Evolutionary conservation across 805 yeast species (phyloP).

Genomic region (Citeromyces matritensis): DNA sequence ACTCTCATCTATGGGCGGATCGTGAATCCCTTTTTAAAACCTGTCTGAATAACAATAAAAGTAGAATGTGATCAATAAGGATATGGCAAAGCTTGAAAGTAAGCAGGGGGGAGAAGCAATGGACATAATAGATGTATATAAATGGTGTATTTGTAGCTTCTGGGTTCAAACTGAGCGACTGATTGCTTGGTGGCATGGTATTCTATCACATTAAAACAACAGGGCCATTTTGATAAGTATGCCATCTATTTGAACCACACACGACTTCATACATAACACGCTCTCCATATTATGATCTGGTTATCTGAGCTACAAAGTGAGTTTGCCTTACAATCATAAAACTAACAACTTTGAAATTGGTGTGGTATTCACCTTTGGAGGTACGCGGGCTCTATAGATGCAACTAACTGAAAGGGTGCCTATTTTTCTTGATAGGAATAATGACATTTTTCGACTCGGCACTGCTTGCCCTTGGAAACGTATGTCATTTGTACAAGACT

Average conservation of each 20-base stretch:
- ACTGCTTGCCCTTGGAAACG: conserved; percentile 79
- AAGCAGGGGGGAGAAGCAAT: too few relatives aligned
- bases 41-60: too few relatives aligned
- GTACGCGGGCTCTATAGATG: conserved; percentile 11
- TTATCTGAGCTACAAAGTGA: conserved; percentile 61
- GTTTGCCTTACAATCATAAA: conserved; percentile 12
- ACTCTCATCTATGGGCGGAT: too few relatives aligned
- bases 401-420: conserved; percentile 23
- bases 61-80: too few relatives aligned
- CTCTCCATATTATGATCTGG: conserved; percentile 38
- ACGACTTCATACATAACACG: background rate
- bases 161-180: too few relatives aligned
- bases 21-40: too few relatives aligned
- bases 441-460: conserved; percentile 81
- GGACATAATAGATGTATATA: too few relatives aligned
- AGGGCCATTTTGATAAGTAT: too few relatives aligned
- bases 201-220: too few relatives aligned
- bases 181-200: too few relatives aligned
- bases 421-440: conserved; percentile 71
- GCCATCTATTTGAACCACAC: background rate
- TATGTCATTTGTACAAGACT: conserved; percentile 9
- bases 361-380: conserved; percentile 83
- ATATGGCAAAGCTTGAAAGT: too few relatives aligned
- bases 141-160: too few relatives aligned
- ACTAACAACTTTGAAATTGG: conserved; percentile 50